Evolutionary conservation across 208 protist species (phyloP), one percentile per base, ranked within the genome.

Genomic region (Leishmania mexicana): DNA sequence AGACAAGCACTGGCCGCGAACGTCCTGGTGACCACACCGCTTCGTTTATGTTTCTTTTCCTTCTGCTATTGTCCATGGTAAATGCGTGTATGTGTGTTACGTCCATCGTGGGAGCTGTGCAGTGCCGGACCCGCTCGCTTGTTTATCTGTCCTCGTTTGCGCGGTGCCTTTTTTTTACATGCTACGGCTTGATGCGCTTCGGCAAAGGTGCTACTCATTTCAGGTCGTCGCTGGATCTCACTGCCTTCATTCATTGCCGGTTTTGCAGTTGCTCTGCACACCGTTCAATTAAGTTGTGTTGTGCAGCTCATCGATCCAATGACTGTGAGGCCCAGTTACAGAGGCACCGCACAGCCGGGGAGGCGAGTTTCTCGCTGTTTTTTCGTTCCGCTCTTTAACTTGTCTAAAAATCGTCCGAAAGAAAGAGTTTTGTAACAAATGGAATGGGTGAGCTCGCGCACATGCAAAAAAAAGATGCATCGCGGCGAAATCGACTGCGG

Each of bases 401-500:
- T 54, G 21, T 53, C 67, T n/a, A 47, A 38, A 47, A 3, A 19
- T n/a, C 7, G 19, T 49, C 45, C 1, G n/a, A 74, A 54, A 6
- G 21, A 21, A 51, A 74, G 24, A 28, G 38, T 10, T 0, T 31
- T 21, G 2, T 51, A 31, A 21, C 2, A n/a, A 31, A 21, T 38
- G 42, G 54, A 38, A 17, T 2, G 11, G 45, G 0, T n/a, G 38
- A 51, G 17, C 15, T 49, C 13, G 19, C 65, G 10, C 35, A 31
- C 6, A 21, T 4, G 21, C 6, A 19, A 21, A 24, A 82, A 72
- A 21, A 78, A 80, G 19, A 77, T 78, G 68, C 78, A 80, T 47
- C 68, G 60, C 21, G 62, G 10, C 19, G 75, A 42, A 21, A 81
- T 75, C n/a, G 60, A 75, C 31, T 80, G 78, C 76, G 75, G 76